These are phyloP conservation scores for Wickerhamomyces ciferrii DNA, from an alignment of 805 yeast genomes.

Conservation along the genomic window DNA sequence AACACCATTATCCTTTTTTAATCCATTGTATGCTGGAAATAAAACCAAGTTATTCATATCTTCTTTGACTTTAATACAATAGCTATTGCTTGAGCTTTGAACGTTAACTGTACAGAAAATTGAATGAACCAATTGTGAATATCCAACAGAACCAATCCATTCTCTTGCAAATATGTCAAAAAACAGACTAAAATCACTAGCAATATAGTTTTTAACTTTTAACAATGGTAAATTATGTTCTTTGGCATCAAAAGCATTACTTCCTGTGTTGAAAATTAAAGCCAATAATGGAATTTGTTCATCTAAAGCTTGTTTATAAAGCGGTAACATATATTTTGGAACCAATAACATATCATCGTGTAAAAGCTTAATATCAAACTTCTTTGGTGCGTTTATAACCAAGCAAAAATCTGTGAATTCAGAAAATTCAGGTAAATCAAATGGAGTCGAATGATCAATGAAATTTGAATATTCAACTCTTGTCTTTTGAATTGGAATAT, in stretches of 20 bases:
- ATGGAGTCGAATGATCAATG: constrained; percentile 31
- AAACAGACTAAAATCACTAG: constrained; percentile 15
- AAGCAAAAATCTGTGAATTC: constrained; percentile 32
- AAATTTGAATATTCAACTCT: constrained; percentile 19
- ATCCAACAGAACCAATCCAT: constrained; percentile 31
- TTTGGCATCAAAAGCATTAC: constrained; percentile 5
- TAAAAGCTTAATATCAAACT: constrained; percentile 11
- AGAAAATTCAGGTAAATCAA: constrained; percentile 30
- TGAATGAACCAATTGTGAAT: constrained; percentile 32
- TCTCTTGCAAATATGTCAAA: constrained; percentile 36
- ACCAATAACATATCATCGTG: constrained; percentile 5
- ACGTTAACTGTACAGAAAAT: constrained; percentile 36
- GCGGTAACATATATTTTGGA: constrained; percentile 15
- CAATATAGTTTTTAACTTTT: constrained; percentile 3
- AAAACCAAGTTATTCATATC: constrained; percentile 24
- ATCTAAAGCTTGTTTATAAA: constrained; percentile 22
- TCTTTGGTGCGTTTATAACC: constrained; percentile 28
- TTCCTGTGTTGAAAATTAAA: constrained; percentile 27
- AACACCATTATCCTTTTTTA: background rate
- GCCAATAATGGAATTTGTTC: constrained; percentile 31
- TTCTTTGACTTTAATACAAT: constrained; percentile 33
- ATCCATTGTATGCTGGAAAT: constrained; percentile 21
- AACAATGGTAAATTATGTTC: constrained; percentile 11
- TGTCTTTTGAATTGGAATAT: constrained; percentile 9
- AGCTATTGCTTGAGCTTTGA: constrained; percentile 19